These are phyloP conservation scores for Fusarium sp. DNA, from an alignment of 2,329 filamentous ascomycete genomes.

Conservation along the genomic window DNA sequence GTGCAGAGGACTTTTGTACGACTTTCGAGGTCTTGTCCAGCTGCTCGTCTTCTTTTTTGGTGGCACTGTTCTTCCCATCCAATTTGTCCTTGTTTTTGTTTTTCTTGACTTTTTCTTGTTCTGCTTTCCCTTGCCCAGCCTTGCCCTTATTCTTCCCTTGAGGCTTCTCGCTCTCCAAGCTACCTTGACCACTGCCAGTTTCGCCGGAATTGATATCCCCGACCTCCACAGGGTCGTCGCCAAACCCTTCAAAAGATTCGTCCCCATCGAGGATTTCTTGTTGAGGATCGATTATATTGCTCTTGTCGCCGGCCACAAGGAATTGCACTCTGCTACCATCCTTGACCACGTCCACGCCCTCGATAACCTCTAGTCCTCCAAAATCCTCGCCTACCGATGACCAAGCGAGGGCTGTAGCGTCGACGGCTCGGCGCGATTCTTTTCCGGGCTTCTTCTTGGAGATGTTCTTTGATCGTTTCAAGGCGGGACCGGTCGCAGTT, in stretches of 20 bases:
- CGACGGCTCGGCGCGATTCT: slow-evolving; percentile 50
- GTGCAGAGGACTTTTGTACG: slow-evolving; percentile 53
- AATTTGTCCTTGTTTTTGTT: slow-evolving; percentile 49
- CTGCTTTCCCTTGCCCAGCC: slow-evolving; percentile 47
- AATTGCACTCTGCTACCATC: slow-evolving; percentile 70
- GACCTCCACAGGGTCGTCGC: slow-evolving; percentile 58
- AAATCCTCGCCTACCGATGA: slow-evolving; percentile 92
- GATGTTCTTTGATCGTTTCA: slow-evolving; percentile 53
- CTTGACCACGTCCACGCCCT: slow-evolving; percentile 86
- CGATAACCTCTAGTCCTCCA: slow-evolving; percentile 89
- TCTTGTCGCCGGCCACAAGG: slow-evolving; percentile 57
- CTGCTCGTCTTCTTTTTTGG: slow-evolving; percentile 47
- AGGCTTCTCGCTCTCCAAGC: slow-evolving; percentile 47
- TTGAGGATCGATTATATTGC: slow-evolving; percentile 49
- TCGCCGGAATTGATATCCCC: slow-evolving; percentile 49
- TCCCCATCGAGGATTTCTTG: slow-evolving; percentile 52
- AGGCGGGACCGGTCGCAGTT: slow-evolving; percentile 46
- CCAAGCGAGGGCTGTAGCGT: slow-evolving; percentile 66
- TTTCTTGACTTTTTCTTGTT: slow-evolving; percentile 38
- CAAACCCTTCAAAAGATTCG: slow-evolving; percentile 75
- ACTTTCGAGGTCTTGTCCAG: slow-evolving; percentile 52
- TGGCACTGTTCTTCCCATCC: slow-evolving; percentile 42
- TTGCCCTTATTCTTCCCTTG: slow-evolving; percentile 49
- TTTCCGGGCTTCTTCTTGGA: slow-evolving; percentile 48
- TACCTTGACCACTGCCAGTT: slow-evolving; percentile 48